phyloP scores from a whole-genome alignment of 805 yeast species.

The Zygotorulaspora danielsina region DNA sequence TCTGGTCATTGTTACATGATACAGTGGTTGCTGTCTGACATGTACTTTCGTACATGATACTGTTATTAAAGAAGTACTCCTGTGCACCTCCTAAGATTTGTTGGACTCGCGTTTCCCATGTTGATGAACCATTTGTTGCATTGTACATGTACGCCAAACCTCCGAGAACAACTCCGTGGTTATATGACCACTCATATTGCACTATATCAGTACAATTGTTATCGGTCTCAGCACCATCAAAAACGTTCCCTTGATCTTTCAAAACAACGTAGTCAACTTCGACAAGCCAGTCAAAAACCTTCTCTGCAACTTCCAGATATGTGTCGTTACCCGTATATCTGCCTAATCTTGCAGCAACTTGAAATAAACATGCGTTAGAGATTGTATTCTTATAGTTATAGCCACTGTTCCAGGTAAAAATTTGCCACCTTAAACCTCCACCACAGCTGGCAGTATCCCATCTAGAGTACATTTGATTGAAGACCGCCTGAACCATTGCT shows the following conservation, averaged over 20 bases:
- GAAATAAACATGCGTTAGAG: conserved; percentile 62
- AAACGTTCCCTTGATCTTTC: conserved; percentile 58
- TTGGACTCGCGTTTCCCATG: conserved; percentile 48
- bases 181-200: conserved; percentile 59
- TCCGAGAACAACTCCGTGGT: conserved; percentile 60
- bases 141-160: conserved; percentile 71
- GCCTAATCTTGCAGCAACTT: conserved; percentile 59
- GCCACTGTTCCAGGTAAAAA: conserved; percentile 55
- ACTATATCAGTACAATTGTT: conserved; percentile 59
- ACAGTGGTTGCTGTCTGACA: conserved; percentile 44
- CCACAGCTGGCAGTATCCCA: conserved; percentile 55
- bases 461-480: conserved; percentile 51
- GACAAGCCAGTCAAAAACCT: conserved; percentile 57
- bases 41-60: conserved; percentile 56
- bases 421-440: conserved; percentile 72
- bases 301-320: conserved; percentile 49
- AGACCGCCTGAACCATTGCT: conserved; percentile 53
- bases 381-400: conserved; percentile 61
- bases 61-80: conserved; percentile 46
- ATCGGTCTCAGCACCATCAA: conserved; percentile 63
- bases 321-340: conserved; percentile 50
- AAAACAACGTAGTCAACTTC: conserved; percentile 43
- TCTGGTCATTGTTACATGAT: conserved; percentile 68
- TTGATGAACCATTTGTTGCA: conserved; percentile 46
- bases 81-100: conserved; percentile 44